These are phyloP conservation scores for Candida succiphila DNA, from an alignment of 805 yeast genomes.

Conservation along the genomic window DNA sequence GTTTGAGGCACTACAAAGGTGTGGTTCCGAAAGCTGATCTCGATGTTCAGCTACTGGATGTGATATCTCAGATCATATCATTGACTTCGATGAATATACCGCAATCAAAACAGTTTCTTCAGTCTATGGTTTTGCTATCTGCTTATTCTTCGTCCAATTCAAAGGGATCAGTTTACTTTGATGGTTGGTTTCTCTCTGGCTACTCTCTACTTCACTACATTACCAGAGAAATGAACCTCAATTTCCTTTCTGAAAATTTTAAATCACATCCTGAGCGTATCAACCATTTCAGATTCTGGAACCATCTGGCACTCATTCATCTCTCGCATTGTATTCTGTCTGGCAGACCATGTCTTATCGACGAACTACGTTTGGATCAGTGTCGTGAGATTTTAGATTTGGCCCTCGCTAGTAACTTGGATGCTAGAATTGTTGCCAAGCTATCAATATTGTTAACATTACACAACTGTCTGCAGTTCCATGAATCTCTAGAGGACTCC, in stretches of 20 bases:
- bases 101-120: constrained; percentile 41
- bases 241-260: constrained; percentile 14
- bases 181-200: constrained; percentile 62
- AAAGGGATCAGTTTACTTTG: constrained; percentile 40
- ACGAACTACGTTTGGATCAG: constrained; percentile 46
- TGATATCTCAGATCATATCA: constrained; percentile 37
- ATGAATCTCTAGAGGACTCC: constrained; percentile 13
- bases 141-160: constrained; percentile 52
- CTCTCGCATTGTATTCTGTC: constrained; percentile 50
- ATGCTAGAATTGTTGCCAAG: constrained; percentile 68
- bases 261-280: constrained; percentile 17
- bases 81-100: constrained; percentile 31
- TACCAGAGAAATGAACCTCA: constrained; percentile 33
- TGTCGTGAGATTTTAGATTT: constrained; percentile 50
- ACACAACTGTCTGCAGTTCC: constrained; percentile 45
- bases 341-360: constrained; percentile 61
- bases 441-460: constrained; percentile 47
- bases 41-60: too few species aligned
- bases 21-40: constrained; percentile 20
- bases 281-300: constrained; percentile 55
- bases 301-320: constrained; percentile 59
- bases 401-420: constrained; percentile 57
- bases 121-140: constrained; percentile 51
- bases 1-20: constrained; percentile 33
- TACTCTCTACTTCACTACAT: constrained; percentile 54